A percentile compares a stretch with the other conserved stretches of the same genome.
These are phyloP conservation scores for Boletus insuetus DNA, from an alignment of 768 basidiomycete species.

Conservation along the genomic window DNA sequence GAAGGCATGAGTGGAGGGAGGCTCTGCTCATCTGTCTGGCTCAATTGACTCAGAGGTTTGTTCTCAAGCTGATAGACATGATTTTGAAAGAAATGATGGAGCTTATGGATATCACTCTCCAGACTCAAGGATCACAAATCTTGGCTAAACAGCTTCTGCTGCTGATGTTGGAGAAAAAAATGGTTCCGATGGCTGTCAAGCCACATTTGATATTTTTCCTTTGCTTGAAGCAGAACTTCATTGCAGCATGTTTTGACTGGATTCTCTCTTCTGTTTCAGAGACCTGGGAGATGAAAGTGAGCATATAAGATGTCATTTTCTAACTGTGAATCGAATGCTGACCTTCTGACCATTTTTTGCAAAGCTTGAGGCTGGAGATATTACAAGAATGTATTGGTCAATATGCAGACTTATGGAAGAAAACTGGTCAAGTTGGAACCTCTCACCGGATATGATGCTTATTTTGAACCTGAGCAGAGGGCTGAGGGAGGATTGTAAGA, in stretches of 20 bases:
- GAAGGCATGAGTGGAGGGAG: no score
- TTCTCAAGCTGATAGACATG: no score
- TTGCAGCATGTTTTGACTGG: slow-evolving; percentile 1
- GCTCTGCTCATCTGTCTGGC: no score
- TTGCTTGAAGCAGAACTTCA: background rate
- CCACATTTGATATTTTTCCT: slow-evolving; percentile 8
- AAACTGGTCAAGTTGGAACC: background rate
- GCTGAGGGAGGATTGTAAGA: background rate
- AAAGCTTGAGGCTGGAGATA: background rate
- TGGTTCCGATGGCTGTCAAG: background rate
- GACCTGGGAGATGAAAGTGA: background rate
- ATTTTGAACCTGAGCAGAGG: background rate
- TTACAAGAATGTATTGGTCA: background rate
- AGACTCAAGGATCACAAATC: no score
- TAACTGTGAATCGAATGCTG: background rate
- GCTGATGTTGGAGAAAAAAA: background rate
- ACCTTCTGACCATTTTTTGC: background rate
- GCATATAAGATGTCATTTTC: background rate
- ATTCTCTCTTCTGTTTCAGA: background rate
- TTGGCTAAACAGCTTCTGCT: background rate
- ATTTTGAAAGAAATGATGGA: no score
- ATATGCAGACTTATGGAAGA: background rate
- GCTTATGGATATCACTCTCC: no score
- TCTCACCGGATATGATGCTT: background rate
- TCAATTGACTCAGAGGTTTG: no score